phyloP scores from a whole-genome alignment of 306 rosid species.

The Aeschynomene evenia region DNA sequence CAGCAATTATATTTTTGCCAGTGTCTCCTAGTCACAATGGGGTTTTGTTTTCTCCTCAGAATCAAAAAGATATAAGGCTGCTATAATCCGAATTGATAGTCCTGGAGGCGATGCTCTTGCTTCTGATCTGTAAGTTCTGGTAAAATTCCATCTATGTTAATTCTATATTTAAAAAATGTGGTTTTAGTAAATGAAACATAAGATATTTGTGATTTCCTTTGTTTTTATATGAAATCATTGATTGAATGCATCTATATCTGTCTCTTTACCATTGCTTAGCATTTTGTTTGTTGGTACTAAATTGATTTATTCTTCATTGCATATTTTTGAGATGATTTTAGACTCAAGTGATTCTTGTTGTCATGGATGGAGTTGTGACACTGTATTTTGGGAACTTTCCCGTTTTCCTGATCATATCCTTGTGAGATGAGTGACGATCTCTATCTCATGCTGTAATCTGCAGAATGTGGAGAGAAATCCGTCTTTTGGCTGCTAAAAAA shows the following conservation, averaged over 20 bases:
- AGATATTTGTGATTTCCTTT: constrained; percentile 4
- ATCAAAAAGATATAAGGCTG: constrained; percentile 78
- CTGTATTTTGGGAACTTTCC: not conserved
- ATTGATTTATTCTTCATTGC: constrained; percentile 1
- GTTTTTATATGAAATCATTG: constrained; percentile 14
- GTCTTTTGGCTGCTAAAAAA: constrained; percentile 85
- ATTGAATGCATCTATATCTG: constrained; percentile 14
- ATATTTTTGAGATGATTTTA: not conserved
- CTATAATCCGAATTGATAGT: constrained; percentile 88
- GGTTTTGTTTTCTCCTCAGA: constrained; percentile 45
- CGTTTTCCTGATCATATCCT: constrained; percentile 10
- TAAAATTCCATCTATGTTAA: constrained; percentile 14
- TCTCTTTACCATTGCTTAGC: not conserved
- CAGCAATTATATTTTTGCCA: not conserved
- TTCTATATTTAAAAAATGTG: constrained; percentile 27
- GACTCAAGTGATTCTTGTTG: not conserved
- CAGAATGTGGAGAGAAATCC: constrained; percentile 99
- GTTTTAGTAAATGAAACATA: constrained; percentile 18
- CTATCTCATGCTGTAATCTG: constrained; percentile 28
- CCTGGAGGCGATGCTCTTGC: constrained; percentile 99
- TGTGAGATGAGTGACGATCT: constrained; percentile 25
- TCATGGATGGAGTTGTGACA: constrained; percentile 5
- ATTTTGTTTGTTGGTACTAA: not conserved
- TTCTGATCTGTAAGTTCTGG: constrained; percentile 90
- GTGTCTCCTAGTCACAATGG: not conserved